Base-by-base conservation (phyloP, 2,329 filamentous ascomycete genomes). In the Zymoseptoria pseudotritici region DNA sequence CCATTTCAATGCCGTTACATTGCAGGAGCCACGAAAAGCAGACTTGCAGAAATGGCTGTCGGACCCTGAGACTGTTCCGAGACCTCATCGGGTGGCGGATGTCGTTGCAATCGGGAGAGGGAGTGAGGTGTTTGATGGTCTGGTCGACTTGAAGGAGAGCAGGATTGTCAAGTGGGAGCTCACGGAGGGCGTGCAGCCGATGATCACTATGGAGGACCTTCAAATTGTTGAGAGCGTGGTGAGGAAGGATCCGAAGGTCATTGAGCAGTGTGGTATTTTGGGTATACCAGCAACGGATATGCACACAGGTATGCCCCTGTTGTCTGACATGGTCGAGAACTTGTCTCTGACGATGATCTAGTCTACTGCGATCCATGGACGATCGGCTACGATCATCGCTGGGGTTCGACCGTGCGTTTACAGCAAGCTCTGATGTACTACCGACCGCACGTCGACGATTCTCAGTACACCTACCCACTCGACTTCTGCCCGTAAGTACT, bases 391-490 rank as follows among this genome's bases (percentile, higher is more conserved):
- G 92, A 97, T 69, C 90, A 95, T 77, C 87, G 92, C 52, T 94
- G 91, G 69, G 92, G 91, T 63, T 93, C 78, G 72, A 80, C 80
- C 51, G 80, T 90, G 51, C 86, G 92, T 58, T 83, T 96, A 3
- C 92, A 97, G 76, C 92, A 97, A 76, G 92, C 91, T 1, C 79
- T 97, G 58, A 96, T 96, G 91, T 97, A 97, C 80, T 97, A 95
- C 75, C 86, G 92, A 17, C 91, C 91, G 3, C 82, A 93, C 67
- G 71, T 88, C 19, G 91, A 96, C 70, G 89, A 93, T 77, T 90
- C 85, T 74, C 92, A 96, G 76, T 97, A 97, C 75, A 88, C 89
- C 49, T 96, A 87, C 71, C 92, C 92, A 0, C 83, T 97, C 56
- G 92, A 97, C 75, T 97, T 97, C 77, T 96, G 91, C 71, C 92